Evolutionary conservation across 2,329 filamentous ascomycete species (phyloP).

Genomic region (Fusarium coicis): DNA sequence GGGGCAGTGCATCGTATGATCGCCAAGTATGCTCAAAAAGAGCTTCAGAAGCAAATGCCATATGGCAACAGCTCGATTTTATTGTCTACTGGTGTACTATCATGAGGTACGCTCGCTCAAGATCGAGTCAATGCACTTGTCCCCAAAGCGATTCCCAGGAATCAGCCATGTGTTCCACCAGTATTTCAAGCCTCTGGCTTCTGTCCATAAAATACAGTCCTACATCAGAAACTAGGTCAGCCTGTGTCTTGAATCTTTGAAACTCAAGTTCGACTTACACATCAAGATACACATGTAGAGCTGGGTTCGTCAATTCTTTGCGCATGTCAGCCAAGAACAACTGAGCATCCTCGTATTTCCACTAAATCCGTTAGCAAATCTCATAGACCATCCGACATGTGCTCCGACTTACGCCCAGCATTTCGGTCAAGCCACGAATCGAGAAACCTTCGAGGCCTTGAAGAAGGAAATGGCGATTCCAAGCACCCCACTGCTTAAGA

Average conservation of each 20-base stretch:
- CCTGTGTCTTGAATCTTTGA: accelerated
- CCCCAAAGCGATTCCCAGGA: neutral
- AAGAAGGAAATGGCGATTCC: conserved; percentile 39
- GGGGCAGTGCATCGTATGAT: too few relatives aligned
- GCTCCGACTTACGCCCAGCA: conserved; percentile 21
- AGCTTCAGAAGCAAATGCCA: too few relatives aligned
- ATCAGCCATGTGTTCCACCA: accelerated
- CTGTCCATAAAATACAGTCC: neutral
- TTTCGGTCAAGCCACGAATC: conserved; percentile 35
- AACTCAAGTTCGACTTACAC: neutral
- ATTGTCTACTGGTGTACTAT: accelerated
- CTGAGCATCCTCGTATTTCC: conserved; percentile 31
- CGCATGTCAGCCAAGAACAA: conserved; percentile 26
- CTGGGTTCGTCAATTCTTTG: conserved; percentile 26
- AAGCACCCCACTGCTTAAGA: conserved; percentile 43
- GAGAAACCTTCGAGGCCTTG: conserved; percentile 42
- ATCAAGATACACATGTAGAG: conserved; percentile 24
- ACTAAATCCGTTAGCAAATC: neutral
- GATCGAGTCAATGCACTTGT: too few relatives aligned
- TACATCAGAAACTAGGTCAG: accelerated
- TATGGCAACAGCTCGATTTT: neutral
- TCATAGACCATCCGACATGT: too few relatives aligned
- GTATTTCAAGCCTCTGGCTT: neutral
- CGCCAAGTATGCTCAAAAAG: too few relatives aligned
- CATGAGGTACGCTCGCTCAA: accelerated